phyloP scores from a whole-genome alignment of 1,139 yeast species.

The Taphrina communis region DNA sequence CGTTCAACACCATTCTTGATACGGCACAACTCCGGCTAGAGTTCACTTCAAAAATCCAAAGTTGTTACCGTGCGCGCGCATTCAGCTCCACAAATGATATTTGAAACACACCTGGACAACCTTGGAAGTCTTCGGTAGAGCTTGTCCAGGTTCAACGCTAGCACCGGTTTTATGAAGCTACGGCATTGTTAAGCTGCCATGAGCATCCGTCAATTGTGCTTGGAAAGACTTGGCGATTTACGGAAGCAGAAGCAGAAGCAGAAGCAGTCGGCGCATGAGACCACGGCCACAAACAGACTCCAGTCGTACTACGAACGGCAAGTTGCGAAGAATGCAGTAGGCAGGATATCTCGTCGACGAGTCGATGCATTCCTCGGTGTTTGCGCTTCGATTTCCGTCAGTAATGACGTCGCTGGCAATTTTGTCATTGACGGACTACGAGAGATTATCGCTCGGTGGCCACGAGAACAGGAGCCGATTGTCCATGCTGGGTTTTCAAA shows the following conservation, averaged over 20 bases:
- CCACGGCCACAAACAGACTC: neutral
- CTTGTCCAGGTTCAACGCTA: neutral
- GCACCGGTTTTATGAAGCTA: too few relatives aligned
- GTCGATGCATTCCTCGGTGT: conserved; percentile 18
- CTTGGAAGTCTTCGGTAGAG: neutral
- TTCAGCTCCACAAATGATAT: too few relatives aligned
- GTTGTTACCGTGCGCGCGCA: too few relatives aligned
- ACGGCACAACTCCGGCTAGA: too few relatives aligned
- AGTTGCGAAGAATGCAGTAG: neutral
- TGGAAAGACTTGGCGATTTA: neutral
- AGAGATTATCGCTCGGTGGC: conserved; percentile 27
- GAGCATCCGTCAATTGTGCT: neutral
- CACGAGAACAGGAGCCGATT: neutral
- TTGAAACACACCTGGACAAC: too few relatives aligned
- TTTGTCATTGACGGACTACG: conserved; percentile 3
- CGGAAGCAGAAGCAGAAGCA: neutral
- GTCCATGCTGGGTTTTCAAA: neutral
- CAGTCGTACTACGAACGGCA: conserved; percentile 24
- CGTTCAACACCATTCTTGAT: too few relatives aligned
- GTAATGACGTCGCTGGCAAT: neutral
- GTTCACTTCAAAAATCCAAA: too few relatives aligned
- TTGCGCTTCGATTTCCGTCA: neutral
- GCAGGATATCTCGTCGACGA: conserved; percentile 1
- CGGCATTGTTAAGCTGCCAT: neutral
- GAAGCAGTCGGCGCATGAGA: neutral